Base-by-base conservation (phyloP, 192 early-diverging fungal genomes). In the Chytriomyces sp. region DNA sequence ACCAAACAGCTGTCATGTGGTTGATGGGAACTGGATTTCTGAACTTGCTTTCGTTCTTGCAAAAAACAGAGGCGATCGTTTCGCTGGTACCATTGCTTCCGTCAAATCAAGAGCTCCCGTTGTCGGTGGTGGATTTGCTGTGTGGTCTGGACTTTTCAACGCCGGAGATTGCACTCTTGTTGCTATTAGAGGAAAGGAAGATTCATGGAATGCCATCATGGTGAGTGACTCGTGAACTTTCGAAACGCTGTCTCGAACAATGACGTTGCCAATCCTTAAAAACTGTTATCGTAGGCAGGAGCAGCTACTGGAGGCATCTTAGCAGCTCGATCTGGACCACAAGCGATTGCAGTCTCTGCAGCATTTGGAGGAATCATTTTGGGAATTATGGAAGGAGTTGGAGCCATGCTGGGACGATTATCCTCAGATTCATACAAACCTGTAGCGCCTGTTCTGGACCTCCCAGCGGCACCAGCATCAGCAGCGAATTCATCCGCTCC, bases 111-210 rank as follows among this genome's bases (percentile, higher is more conserved):
- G 97, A 65, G 95, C 94, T 11, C 98, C 98, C 48, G 93, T 97
- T 26, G 82, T 95, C 57, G 98, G 95, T 62, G 98, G 98, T 49
- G 97, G 97, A 88, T 99, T 99, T 90, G 98, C 97, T 6, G 97
- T 97, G 7, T 99, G 98, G 98, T 96, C 97, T 78, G 95, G 96
- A 61, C 89, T 99, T 77, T 99, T 98, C 82, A 96, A 95, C 62
- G 93, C 97, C 5, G 95, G 96, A 77, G 98, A 99, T 82, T 99
- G 98, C 82, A 92, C 91, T 57, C 85, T 99, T 67, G 95, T 94
- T 76, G 90, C 92, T 66, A 83, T 98, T 46, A 90, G 98, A 83
- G 95, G 95, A 81, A 98, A 97, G 91, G 98, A 99, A 79, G 98
- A 99, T 86, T 92, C 95, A 20, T 99, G 97, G 97, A 99, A 99